Base-by-base conservation (phyloP, 139 green algal genomes). In the Chloropicon primus region DNA sequence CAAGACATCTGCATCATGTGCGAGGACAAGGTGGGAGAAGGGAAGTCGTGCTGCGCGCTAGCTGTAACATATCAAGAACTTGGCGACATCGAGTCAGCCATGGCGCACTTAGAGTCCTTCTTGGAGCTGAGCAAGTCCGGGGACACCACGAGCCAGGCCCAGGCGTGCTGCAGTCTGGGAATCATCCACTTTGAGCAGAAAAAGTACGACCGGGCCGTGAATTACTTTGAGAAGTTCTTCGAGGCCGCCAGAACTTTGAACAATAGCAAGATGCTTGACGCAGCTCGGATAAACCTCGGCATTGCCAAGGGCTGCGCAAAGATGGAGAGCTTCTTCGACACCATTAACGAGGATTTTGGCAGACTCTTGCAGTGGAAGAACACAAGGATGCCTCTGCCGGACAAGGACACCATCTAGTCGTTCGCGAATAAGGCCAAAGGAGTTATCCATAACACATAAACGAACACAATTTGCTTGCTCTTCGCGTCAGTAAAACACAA, bases 191-290 rank as follows among this genome's bases (percentile, higher is more conserved):
- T 85, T 71, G 74, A 89, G 72, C 84, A 91, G 74, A 76, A 73
- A 17, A 41, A 80, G 27, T 83, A 73, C 28, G 74, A 76, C 21
- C 22, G 74, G 21, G 41, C 85, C 0, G 85, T 86, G 22, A 83
- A 75, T 24, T 92, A 89, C 85, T 92, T 93, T 79, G 88, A 92
- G 72, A 87, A 88, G 22, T 93, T 91, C 82, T 93, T 90, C 81
- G 89, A 92, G 78, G 76, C 89, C 21, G 87, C 87, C 22, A 83
- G 87, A 41, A 82, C 73, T 2, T 80, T 92, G 2, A 72, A 74
- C 41, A 84, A 92, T 76, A 80, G 82, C 5, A 72, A 54, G 72
- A 83, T 90, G 76, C 75, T 89, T n/a, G 89, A 93, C 79, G 77
- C 82, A 21, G 89, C 89, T 25, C 86, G 89, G 27, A 81, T 90